These are phyloP conservation scores for Fusarium torulosum DNA, from an alignment of 2,329 filamentous ascomycete species.

Conservation along the genomic window DNA sequence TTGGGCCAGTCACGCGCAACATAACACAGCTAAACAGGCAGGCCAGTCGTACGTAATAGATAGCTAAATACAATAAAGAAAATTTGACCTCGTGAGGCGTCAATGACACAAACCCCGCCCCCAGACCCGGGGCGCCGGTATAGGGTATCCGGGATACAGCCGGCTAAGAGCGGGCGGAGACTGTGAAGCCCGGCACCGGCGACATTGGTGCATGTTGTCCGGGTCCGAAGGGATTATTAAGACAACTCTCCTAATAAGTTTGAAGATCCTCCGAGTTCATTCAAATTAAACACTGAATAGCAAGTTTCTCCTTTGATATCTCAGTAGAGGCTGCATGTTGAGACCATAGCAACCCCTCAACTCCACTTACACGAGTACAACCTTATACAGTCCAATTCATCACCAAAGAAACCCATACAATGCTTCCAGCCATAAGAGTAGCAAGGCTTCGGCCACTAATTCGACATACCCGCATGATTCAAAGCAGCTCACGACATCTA, in stretches of 20 bases:
- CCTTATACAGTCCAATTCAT: background rate
- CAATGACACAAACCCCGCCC: conserved; percentile 34
- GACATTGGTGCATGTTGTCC: conserved; percentile 34
- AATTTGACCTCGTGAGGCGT: conserved; percentile 20
- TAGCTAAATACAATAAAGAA: conserved; percentile 13
- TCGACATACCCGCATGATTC: conserved; percentile 32
- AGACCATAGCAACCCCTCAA: background rate
- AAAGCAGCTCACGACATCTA: conserved; percentile 35
- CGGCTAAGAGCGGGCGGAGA: conserved; percentile 45
- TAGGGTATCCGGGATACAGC: conserved; percentile 45
- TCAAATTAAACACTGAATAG: background rate
- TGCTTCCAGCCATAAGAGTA: conserved; percentile 42
- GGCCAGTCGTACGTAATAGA: conserved; percentile 33
- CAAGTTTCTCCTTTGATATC: background rate
- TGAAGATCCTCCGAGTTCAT: conserved; percentile 1
- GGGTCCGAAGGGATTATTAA: conserved; percentile 35
- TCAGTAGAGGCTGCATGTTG: background rate
- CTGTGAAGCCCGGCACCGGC: conserved; percentile 44
- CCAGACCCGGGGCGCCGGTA: conserved; percentile 26
- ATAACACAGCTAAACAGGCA: background rate
- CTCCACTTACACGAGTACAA: conserved; percentile 25
- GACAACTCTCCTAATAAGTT: conserved; percentile 10
- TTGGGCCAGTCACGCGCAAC: conserved; percentile 20
- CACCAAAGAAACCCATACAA: conserved; percentile 11
- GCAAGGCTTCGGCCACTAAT: conserved; percentile 33